Evolutionary conservation across 106 monocot genomes (phyloP).

Genomic region (Platanthera zijinensis): DNA sequence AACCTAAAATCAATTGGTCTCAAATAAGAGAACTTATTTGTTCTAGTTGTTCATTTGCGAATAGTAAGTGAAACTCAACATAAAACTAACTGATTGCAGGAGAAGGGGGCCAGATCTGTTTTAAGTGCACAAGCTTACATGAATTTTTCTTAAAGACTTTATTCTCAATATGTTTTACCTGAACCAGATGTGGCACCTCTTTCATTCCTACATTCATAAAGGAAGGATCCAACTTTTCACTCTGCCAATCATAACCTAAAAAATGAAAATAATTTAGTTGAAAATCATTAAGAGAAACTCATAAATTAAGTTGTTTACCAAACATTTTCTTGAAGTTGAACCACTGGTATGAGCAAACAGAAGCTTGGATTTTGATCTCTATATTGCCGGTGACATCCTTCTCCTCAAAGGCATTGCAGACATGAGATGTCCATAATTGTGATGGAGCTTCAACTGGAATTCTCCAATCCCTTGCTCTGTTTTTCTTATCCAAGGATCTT

Average conservation of each 20-base stretch:
- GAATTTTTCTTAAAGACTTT: too few species aligned
- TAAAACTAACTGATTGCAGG: too few species aligned
- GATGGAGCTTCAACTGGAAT: neutral
- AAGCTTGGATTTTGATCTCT: neutral
- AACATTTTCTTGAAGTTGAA: conserved; percentile 2
- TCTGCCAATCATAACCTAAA: neutral
- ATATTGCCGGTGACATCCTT: neutral
- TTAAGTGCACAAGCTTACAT: too few species aligned
- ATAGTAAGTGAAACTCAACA: too few species aligned
- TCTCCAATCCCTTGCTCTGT: neutral
- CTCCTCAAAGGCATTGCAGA: neutral
- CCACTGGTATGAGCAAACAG: conserved; percentile 8
- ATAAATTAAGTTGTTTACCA: neutral
- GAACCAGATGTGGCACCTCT: neutral
- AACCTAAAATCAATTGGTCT: too few species aligned
- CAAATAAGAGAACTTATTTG: too few species aligned
- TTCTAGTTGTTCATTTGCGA: too few species aligned
- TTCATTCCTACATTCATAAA: neutral
- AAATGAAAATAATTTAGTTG: neutral
- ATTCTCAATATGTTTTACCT: neutral
- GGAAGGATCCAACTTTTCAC: neutral
- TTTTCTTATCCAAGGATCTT: neutral
- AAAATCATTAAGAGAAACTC: neutral
- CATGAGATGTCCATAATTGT: neutral
- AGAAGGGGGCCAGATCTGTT: too few species aligned